Evolutionary conservation across 495 filamentous ascomycete species (phyloP).

Genomic region (Tirmania nivea): DNA sequence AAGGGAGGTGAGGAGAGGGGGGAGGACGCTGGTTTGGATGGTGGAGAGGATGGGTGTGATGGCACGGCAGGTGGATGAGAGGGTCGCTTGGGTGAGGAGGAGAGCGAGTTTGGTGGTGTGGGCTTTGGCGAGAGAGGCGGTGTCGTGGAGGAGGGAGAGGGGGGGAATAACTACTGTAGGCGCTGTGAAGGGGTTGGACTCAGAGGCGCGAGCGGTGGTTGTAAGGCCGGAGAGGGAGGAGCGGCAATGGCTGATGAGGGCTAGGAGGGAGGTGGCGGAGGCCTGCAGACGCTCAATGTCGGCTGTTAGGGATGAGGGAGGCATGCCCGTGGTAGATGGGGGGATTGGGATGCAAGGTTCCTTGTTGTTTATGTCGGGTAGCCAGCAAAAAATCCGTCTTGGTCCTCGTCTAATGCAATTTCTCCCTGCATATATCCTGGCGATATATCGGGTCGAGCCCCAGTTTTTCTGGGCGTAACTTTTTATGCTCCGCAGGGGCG

Average conservation of each 20-base stretch:
- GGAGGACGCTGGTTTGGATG: conserved; percentile 8
- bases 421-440: too few species aligned
- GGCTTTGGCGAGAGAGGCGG: conserved; percentile 12
- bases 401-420: too few species aligned
- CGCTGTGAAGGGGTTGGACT: not conserved
- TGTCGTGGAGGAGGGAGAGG: conserved; percentile 12
- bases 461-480: too few species aligned
- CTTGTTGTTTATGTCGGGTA: too few species aligned
- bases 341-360: too few species aligned
- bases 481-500: too few species aligned
- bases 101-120: conserved; percentile 18
- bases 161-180: not conserved
- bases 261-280: conserved; percentile 7
- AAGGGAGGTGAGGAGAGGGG: conserved; percentile 8
- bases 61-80: conserved; percentile 11
- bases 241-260: conserved; percentile 12
- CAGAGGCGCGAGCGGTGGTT: not conserved
- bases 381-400: too few species aligned
- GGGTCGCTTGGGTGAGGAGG: conserved; percentile 2
- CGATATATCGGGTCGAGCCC: too few species aligned
- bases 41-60: conserved; percentile 10
- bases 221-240: conserved; percentile 6
- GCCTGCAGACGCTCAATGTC: not conserved
- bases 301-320: not conserved
- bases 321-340: too few species aligned